phyloP scores from a whole-genome alignment of 129 eudicot genomes.

The Arctium minus region DNA sequence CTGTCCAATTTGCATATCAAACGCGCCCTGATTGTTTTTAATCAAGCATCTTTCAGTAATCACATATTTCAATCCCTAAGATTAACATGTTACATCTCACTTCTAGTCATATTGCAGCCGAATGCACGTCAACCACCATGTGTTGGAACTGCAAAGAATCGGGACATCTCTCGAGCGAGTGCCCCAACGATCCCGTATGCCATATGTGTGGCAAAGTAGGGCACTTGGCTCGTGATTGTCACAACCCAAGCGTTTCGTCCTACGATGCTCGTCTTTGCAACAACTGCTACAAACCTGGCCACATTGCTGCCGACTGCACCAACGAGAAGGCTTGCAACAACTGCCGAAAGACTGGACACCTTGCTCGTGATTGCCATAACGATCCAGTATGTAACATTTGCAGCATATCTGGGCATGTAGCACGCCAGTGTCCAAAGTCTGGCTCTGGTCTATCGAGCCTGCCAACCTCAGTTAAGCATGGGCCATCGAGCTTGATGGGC shows the following conservation, averaged over 20 bases:
- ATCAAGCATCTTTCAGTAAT: too few relatives aligned
- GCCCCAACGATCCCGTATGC: slow-evolving; percentile 56
- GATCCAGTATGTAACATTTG: slow-evolving; percentile 64
- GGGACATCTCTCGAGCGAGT: slow-evolving; percentile 58
- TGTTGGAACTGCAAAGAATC: slow-evolving; percentile 76
- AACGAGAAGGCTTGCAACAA: slow-evolving; percentile 75
- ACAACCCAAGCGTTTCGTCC: slow-evolving; percentile 36
- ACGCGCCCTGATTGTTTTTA: too few relatives aligned
- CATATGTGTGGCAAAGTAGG: slow-evolving; percentile 60
- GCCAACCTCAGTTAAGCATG: neutral
- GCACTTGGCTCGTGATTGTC: slow-evolving; percentile 61
- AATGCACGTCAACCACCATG: slow-evolving; percentile 63
- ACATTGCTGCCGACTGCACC: slow-evolving; percentile 59
- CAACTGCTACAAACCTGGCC: slow-evolving; percentile 67
- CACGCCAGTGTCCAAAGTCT: slow-evolving; percentile 55
- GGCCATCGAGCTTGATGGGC: slow-evolving; percentile 9
- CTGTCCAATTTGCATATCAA: too few relatives aligned
- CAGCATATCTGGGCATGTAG: slow-evolving; percentile 59
- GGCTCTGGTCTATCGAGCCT: slow-evolving; percentile 7
- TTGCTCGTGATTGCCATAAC: slow-evolving; percentile 56
- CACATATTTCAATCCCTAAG: neutral
- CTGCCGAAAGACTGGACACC: slow-evolving; percentile 67
- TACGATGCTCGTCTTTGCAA: slow-evolving; percentile 57
- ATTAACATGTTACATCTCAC: slow-evolving; percentile 13
- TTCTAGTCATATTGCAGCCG: slow-evolving; percentile 55